Percentiles rank a stretch among this genome's conserved stretches.
These are phyloP conservation scores for Coemansia sp. DNA, from an alignment of 192 early-diverging fungal species.

Conservation along the genomic window DNA sequence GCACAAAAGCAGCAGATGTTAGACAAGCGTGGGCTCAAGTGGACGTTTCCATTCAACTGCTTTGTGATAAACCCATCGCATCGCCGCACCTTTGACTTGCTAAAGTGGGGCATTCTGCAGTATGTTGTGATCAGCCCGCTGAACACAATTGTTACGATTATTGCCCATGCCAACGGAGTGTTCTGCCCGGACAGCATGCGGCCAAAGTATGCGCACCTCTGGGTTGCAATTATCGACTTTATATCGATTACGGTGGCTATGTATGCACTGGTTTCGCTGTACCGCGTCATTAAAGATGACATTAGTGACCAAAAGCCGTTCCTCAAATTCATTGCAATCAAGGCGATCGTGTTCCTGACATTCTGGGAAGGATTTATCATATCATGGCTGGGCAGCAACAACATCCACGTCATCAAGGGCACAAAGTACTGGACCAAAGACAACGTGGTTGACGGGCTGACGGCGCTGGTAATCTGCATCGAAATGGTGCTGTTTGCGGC, in stretches of 20 bases:
- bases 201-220: conserved; percentile 65
- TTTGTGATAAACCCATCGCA: conserved; percentile 59
- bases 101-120: conserved; percentile 70
- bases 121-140: conserved; percentile 66
- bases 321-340: conserved; percentile 52
- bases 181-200: conserved; percentile 65
- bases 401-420: conserved; percentile 52
- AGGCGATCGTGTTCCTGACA: conserved; percentile 61
- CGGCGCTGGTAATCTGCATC: conserved; percentile 57
- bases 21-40: conserved; percentile 51
- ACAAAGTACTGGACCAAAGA: conserved; percentile 59
- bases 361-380: conserved; percentile 66
- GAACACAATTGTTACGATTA: conserved; percentile 61
- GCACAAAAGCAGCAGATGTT: conserved; percentile 52
- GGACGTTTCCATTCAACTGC: conserved; percentile 66
- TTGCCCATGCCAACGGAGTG: conserved; percentile 60
- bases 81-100: conserved; percentile 56
- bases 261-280: conserved; percentile 67
- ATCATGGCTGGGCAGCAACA: conserved; percentile 55
- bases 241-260: conserved; percentile 64
- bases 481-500: conserved; percentile 60
- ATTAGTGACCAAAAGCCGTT: conserved; percentile 57
- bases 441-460: conserved; percentile 57
- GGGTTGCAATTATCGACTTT: conserved; percentile 63
- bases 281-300: conserved; percentile 61